Percentiles rank a stretch among this genome's conserved stretches.
Conservation (phyloP, 352 stramenopile species). For the Phytopythium kandeliae region DNA sequence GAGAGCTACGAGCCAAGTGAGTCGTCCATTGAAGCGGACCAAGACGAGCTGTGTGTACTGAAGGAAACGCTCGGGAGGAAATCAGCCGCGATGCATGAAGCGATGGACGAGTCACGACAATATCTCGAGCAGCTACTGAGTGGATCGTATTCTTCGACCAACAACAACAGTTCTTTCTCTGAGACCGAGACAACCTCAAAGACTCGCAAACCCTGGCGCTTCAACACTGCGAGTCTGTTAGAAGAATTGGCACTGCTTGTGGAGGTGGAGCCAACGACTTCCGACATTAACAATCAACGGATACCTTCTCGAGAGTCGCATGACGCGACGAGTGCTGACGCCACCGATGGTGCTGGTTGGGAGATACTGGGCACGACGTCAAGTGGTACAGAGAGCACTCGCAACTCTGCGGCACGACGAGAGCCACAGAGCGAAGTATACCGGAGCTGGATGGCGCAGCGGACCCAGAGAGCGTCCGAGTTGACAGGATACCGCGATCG, state of each 20-base stretch:
- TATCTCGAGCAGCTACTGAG: conserved; percentile 8
- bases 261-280: neutral
- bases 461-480: neutral
- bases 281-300: no score
- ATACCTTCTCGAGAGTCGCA: neutral
- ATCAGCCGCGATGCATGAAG: conserved; percentile 12
- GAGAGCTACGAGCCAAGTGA: conserved; percentile 16
- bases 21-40: conserved; percentile 19
- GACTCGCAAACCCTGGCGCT: conserved; percentile 2
- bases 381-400: conserved; percentile 32
- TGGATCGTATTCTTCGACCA: neutral
- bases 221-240: neutral
- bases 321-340: neutral
- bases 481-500: neutral
- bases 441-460: neutral
- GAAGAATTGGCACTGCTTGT: neutral
- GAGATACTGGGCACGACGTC: conserved; percentile 13
- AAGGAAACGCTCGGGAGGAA: conserved; percentile 11
- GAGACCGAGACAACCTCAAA: no score
- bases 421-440: conserved; percentile 3
- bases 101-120: conserved; percentile 18
- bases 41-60: conserved; percentile 17
- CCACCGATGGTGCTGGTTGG: neutral
- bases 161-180: no score
- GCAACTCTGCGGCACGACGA: conserved; percentile 3